Evolutionary conservation across 495 filamentous ascomycete species (phyloP).

Genomic region (Filosporella fistucella): DNA sequence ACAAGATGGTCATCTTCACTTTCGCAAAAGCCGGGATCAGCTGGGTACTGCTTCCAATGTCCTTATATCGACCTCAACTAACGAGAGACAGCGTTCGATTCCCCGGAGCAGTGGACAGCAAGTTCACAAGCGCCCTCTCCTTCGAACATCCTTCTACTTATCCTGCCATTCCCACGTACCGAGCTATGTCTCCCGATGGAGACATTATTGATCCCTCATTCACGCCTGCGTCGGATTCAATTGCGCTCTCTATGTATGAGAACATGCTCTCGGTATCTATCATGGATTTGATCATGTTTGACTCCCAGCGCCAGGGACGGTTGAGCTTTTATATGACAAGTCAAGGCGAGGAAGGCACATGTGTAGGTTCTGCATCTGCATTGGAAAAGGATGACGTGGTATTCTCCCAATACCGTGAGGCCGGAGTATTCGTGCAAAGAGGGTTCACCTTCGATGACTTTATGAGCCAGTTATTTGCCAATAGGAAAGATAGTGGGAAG

Average conservation of each 20-base stretch:
- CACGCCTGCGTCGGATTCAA: slow-evolving; percentile 53
- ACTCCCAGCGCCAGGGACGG: slow-evolving; percentile 66
- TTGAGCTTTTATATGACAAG: slow-evolving; percentile 98
- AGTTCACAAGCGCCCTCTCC: slow-evolving; percentile 73
- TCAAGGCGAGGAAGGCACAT: slow-evolving; percentile 92
- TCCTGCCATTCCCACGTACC: slow-evolving; percentile 59
- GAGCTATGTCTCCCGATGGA: slow-evolving; percentile 71
- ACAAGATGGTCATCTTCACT: slow-evolving; percentile 19
- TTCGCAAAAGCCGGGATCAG: slow-evolving; percentile 20
- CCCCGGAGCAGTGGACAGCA: slow-evolving; percentile 90
- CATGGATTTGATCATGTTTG: slow-evolving; percentile 94
- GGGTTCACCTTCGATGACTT: slow-evolving; percentile 85
- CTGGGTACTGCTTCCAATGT: slow-evolving; percentile 11
- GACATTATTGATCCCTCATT: slow-evolving; percentile 71
- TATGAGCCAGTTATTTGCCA: slow-evolving; percentile 95
- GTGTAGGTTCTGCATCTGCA: slow-evolving; percentile 80
- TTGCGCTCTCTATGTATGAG: slow-evolving; percentile 42
- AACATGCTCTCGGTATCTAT: slow-evolving; percentile 73
- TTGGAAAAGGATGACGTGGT: slow-evolving; percentile 80
- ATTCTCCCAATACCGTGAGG: slow-evolving; percentile 93
- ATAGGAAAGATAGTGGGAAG: slow-evolving; percentile 70
- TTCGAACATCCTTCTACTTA: slow-evolving; percentile 66
- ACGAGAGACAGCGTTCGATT: slow-evolving; percentile 59
- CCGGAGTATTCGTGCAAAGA: slow-evolving; percentile 83
- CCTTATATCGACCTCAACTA: not conserved